Percentiles rank a stretch among this genome's conserved stretches.
Evolutionary conservation across 441 rosid species (phyloP).

Genomic region (Biscutella auriculata): DNA sequence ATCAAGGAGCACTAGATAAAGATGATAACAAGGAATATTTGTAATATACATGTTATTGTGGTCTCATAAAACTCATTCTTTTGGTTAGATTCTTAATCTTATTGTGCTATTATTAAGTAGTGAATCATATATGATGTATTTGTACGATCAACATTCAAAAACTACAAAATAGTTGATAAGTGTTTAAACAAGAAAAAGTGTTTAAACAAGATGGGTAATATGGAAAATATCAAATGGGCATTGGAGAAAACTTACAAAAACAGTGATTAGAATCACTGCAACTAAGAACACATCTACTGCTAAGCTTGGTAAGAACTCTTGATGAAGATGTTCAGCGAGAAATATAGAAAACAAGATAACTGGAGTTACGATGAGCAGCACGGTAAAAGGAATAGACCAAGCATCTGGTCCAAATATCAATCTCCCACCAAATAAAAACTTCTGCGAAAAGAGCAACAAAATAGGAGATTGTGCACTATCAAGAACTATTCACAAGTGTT

Average conservation of each 20-base stretch:
- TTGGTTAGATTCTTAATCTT: background rate
- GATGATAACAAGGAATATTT: background rate
- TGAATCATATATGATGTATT: background rate
- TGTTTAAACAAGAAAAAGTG: background rate
- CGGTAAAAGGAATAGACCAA: conserved; percentile 64
- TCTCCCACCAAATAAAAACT: conserved; percentile 81
- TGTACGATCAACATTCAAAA: background rate
- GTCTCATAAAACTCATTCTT: background rate
- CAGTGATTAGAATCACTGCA: conserved; percentile 52
- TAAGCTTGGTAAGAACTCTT: conserved; percentile 51
- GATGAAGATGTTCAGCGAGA: conserved; percentile 82
- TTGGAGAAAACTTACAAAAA: conserved; percentile 46
- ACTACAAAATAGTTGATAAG: background rate
- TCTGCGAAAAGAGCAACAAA: conserved; percentile 38
- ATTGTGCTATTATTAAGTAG: background rate
- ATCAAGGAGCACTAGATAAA: background rate
- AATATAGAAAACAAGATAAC: conserved; percentile 63
- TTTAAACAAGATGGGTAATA: background rate
- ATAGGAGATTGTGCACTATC: background rate
- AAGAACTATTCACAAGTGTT: background rate
- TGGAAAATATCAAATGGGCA: background rate
- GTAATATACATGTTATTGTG: background rate
- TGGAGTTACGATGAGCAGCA: conserved; percentile 66
- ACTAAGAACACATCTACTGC: conserved; percentile 70
- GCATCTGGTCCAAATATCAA: conserved; percentile 97